Evolutionary conservation across 768 basidiomycete species (phyloP), one percentile per base, ranked within the genome.

Genomic region (Leccinum sublutescens): DNA sequence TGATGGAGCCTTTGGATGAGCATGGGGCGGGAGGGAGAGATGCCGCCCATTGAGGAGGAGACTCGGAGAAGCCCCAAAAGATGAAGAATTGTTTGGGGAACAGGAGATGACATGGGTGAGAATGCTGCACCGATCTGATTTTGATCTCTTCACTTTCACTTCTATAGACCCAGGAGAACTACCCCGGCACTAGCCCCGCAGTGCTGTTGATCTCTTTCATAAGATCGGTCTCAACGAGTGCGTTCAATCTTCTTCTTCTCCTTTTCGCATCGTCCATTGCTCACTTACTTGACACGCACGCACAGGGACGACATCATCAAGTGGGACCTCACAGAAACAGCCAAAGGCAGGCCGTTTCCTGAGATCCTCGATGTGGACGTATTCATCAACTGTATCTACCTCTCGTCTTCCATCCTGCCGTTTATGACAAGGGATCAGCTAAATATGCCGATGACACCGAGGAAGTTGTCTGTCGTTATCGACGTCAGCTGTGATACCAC

Each of bases 401-500:
- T 99, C 52, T 87, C 85, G n/a, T 84, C 87, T 17, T 72, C 80
- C 60, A 94, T 96, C 57, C 93, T 93, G 0, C 77, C 86, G 19
- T 98, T 98, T 74, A 60, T 97, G 51, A 87, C 86, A 4, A 72
- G 76, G 27, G 84, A 89, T 47, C 84, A 85, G 59, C 88, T 97
- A 63, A 75, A 75, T 17, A 79, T 80, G 21, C 91, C 93, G 95
- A 25, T 75, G 78, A 55, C 65, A 14, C 34, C 75, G 17, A 81
- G 97, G 60, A 79, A 81, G 57, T 75, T 99, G 59, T 80, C 85
- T 21, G 87, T 95, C 29, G 86, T 98, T 50, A 96, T 98, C 25
- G 97, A 99, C 66, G 97, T 99, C 66, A 96, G 93, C 72, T 99
- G 97, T 79, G 97, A 99, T 74, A 98, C 96, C 25, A 98, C 95